These are phyloP conservation scores for Clonostachys rhizophaga DNA, from an alignment of 2,329 filamentous ascomycete genomes.

Conservation along the genomic window DNA sequence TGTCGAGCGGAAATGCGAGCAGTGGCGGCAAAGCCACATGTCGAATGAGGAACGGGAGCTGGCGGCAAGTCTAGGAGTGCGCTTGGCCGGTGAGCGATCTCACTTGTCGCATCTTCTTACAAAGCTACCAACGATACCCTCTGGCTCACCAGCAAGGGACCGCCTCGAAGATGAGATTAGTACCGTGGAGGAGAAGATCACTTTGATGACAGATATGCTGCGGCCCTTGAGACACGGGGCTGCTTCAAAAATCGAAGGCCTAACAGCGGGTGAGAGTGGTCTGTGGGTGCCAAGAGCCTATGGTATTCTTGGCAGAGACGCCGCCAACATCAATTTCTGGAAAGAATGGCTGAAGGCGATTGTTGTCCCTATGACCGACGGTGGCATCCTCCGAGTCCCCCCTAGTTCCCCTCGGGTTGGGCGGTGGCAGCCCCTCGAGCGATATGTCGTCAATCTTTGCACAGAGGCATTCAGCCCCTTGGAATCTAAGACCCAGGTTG, in stretches of 20 bases:
- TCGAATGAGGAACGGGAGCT: slow-evolving; percentile 87
- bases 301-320: slow-evolving; percentile 83
- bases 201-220: slow-evolving; percentile 92
- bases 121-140: slow-evolving; percentile 73
- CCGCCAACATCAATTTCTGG: slow-evolving; percentile 84
- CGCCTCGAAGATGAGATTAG: slow-evolving; percentile 90
- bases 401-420: slow-evolving; percentile 86
- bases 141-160: slow-evolving; percentile 78
- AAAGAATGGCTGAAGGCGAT: slow-evolving; percentile 97
- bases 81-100: slow-evolving; percentile 81
- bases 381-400: slow-evolving; percentile 75
- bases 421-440: slow-evolving; percentile 92
- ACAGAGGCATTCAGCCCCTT: slow-evolving; percentile 91
- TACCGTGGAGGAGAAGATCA: slow-evolving; percentile 93
- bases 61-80: slow-evolving; percentile 84
- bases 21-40: slow-evolving; percentile 83
- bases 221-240: slow-evolving; percentile 89
- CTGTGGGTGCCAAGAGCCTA: slow-evolving; percentile 95
- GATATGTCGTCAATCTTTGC: slow-evolving; percentile 95
- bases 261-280: slow-evolving; percentile 92
- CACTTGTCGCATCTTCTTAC: slow-evolving; percentile 85
- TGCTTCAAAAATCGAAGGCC: slow-evolving; percentile 92
- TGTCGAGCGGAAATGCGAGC: slow-evolving; percentile 76
- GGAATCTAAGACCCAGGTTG: slow-evolving; percentile 92
- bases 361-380: slow-evolving; percentile 93